Evolutionary conservation across 2,329 filamentous ascomycete species (phyloP).

Genomic region (Diaporthe aspalathi): DNA sequence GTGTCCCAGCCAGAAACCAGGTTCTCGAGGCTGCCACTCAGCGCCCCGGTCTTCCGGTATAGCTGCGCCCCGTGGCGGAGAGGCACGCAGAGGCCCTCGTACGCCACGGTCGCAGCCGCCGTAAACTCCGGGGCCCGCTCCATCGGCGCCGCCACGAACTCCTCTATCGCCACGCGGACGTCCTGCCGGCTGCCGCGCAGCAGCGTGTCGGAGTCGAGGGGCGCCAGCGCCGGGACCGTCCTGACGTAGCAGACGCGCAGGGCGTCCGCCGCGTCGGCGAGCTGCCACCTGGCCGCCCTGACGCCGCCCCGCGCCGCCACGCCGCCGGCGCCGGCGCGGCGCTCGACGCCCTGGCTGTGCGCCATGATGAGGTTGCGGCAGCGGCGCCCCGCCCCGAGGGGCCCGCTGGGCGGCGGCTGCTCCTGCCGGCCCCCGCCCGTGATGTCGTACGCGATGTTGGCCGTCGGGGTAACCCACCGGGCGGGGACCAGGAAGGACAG

Average conservation of each 20-base stretch:
- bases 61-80: not conserved
- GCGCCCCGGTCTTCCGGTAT: not conserved
- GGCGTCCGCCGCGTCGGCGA: not conserved
- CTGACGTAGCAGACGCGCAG: slow-evolving; percentile 8
- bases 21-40: not conserved
- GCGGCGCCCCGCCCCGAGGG: not conserved
- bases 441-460: no score
- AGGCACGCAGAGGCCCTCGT: not conserved
- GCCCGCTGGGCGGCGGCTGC: accelerated
- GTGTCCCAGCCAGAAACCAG: not conserved
- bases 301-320: no score
- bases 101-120: not conserved
- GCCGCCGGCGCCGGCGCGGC: no score
- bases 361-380: not conserved
- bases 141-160: not conserved
- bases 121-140: not conserved
- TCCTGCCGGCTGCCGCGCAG: not conserved
- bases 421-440: no score
- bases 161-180: not conserved
- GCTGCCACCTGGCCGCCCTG: not conserved
- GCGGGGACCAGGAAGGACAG: not conserved
- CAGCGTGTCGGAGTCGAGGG: not conserved
- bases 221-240: not conserved
- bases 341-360: not conserved
- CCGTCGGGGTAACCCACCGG: no score